phyloP scores from a whole-genome alignment of 1,284 basidiomycete species.

The Cryptococcus sp. region DNA sequence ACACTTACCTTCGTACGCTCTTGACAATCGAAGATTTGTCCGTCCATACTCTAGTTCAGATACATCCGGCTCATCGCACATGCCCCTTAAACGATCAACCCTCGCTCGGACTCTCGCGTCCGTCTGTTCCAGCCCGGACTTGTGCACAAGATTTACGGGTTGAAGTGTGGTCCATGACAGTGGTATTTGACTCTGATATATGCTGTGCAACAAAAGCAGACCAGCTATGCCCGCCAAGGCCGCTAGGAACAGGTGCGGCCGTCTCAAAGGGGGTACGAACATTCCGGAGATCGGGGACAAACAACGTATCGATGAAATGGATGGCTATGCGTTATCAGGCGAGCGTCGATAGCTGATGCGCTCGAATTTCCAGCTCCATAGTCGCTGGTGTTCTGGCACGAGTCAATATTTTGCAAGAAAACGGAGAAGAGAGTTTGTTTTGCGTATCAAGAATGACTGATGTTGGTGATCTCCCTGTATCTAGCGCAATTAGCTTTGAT shows the following conservation, averaged over 20 bases:
- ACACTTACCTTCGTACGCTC: slow-evolving; percentile 48
- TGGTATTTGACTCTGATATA: slow-evolving; percentile 6
- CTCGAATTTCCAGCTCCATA: too few species aligned
- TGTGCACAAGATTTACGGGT: neutral
- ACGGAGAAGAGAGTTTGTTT: too few species aligned
- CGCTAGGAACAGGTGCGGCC: slow-evolving; percentile 18
- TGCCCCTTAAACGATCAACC: slow-evolving; percentile 18
- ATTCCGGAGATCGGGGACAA: neutral
- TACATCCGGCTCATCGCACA: slow-evolving; percentile 28
- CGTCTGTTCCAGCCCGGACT: slow-evolving; percentile 10
- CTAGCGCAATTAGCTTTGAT: too few species aligned
- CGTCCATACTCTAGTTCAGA: slow-evolving; percentile 44
- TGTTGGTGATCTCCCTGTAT: too few species aligned
- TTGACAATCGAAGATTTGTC: slow-evolving; percentile 39
- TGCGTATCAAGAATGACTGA: too few species aligned
- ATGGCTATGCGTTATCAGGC: too few species aligned
- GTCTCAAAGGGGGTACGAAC: slow-evolving; percentile 23
- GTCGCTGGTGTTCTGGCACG: too few species aligned
- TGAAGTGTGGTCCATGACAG: neutral
- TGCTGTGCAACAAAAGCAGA: slow-evolving; percentile 19
- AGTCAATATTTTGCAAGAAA: too few species aligned
- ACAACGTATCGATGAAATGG: neutral
- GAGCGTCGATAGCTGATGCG: too few species aligned
- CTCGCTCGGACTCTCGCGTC: slow-evolving; percentile 16
- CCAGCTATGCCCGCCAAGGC: slow-evolving; percentile 11